Conservation (phyloP, 176 grass and related monocot species). For the Oryza rufipogon region DNA sequence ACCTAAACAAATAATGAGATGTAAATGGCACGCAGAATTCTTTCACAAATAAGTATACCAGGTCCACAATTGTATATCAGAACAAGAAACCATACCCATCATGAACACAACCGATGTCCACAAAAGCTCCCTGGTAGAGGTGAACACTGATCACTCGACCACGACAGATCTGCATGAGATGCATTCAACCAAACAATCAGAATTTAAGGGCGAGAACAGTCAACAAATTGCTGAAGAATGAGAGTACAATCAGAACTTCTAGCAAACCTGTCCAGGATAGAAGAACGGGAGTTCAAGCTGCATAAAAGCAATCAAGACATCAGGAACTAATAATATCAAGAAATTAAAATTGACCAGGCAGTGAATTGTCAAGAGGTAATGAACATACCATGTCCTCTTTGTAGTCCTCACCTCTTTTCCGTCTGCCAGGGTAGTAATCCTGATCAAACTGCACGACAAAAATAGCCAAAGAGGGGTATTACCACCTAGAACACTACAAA, state of each 20-base stretch:
- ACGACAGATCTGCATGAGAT: conserved; percentile 68
- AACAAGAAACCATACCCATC: conserved; percentile 64
- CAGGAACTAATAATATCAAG: conserved; percentile 15
- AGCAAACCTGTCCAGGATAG: conserved; percentile 95
- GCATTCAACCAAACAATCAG: conserved; percentile 17
- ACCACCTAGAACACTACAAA: conserved; percentile 4
- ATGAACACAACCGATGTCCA: conserved; percentile 86
- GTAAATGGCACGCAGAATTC: not conserved
- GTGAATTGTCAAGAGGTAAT: conserved; percentile 28
- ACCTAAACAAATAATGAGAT: conserved; percentile 55
- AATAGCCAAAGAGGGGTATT: conserved; percentile 21
- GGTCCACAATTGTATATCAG: conserved; percentile 7
- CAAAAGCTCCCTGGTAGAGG: conserved; percentile 93
- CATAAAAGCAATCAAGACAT: conserved; percentile 53
- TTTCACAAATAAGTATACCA: conserved; percentile 16
- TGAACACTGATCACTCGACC: conserved; percentile 79
- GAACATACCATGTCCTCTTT: conserved; percentile 91
- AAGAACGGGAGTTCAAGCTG: conserved; percentile 99
- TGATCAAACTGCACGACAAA: conserved; percentile 82
- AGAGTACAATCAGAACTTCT: conserved; percentile 37
- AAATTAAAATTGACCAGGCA: not conserved
- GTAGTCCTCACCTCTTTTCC: conserved; percentile 94
- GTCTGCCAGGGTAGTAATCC: conserved; percentile 96
- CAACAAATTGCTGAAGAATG: conserved; percentile 6
- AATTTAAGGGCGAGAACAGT: conserved; percentile 2